These are phyloP conservation scores for Solanum lycopersicoides DNA, from an alignment of 257 asterid genomes.

Conservation along the genomic window DNA sequence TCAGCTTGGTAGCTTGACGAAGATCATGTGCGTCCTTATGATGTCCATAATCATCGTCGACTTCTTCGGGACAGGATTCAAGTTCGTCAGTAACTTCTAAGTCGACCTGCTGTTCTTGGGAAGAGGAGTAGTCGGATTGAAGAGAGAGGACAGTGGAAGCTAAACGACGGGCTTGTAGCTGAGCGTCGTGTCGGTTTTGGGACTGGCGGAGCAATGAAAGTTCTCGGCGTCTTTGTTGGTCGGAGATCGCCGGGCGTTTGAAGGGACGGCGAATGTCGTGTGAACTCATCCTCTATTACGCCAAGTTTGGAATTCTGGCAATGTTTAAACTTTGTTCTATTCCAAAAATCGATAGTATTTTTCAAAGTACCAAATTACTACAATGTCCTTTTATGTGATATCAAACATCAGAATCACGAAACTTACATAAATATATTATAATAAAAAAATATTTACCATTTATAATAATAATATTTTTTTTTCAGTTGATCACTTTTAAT, in stretches of 20 bases:
- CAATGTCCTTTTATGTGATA: not conserved
- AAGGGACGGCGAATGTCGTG: conserved; percentile 77
- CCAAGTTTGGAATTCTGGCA: not conserved
- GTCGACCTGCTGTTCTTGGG: not conserved
- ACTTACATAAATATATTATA: no score
- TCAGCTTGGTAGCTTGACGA: conserved; percentile 52
- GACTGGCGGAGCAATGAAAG: conserved; percentile 71
- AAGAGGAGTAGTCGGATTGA: conserved; percentile 14
- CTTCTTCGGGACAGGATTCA: conserved; percentile 8
- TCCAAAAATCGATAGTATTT: not conserved
- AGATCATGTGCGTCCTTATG: conserved; percentile 24
- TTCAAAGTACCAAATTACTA: not conserved
- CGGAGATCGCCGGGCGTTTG: conserved; percentile 80
- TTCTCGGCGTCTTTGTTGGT: conserved; percentile 87
- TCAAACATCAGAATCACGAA: not conserved
- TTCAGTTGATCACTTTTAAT: no score
- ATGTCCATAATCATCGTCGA: conserved; percentile 10
- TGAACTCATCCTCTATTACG: conserved; percentile 41
- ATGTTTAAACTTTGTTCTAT: not conserved
- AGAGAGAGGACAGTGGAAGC: conserved; percentile 62
- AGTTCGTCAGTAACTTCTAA: not conserved
- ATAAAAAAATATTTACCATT: no score
- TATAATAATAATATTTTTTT: no score
- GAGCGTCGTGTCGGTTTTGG: conserved; percentile 78
- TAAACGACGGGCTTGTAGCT: conserved; percentile 73